Evolutionary conservation across 164 flowering plant genomes (phyloP).

Genomic region (Platanus orientalis): DNA sequence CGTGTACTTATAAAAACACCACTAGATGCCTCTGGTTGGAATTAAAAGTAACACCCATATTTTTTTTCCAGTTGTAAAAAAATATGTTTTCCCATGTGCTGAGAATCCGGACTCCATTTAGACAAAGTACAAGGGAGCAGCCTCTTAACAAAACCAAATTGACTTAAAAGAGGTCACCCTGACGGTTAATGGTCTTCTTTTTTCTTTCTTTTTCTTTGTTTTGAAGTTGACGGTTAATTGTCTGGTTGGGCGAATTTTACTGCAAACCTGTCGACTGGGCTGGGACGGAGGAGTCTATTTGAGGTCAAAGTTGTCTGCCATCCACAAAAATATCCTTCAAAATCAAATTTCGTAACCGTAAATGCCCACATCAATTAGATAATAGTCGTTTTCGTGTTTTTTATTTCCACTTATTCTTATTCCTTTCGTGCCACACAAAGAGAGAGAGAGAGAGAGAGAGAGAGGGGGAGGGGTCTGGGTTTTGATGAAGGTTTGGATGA

Average conservation of each 20-base stretch:
- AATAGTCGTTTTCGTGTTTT: neutral
- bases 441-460: slow-evolving; percentile 13
- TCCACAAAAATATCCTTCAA: neutral
- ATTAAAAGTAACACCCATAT: too few relatives aligned
- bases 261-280: slow-evolving; percentile 2
- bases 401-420: neutral
- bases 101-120: too few relatives aligned
- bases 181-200: too few relatives aligned
- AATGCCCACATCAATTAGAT: neutral
- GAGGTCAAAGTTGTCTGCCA: neutral
- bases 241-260: slow-evolving; percentile 16
- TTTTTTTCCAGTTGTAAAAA: too few relatives aligned
- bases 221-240: too few relatives aligned
- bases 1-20: too few relatives aligned
- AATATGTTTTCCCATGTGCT: too few relatives aligned
- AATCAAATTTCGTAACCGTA: neutral
- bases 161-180: too few relatives aligned
- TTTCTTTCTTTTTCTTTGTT: too few relatives aligned
- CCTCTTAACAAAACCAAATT: too few relatives aligned
- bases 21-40: too few relatives aligned
- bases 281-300: slow-evolving; percentile 5
- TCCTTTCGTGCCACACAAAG: neutral
- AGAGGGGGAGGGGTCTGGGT: slow-evolving; percentile 15
- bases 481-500: slow-evolving; percentile 24
- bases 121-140: too few relatives aligned